Percentiles rank a stretch among this genome's conserved stretches.
Conservation (phyloP, 345 rosid genomes). For the Firmiana major region DNA sequence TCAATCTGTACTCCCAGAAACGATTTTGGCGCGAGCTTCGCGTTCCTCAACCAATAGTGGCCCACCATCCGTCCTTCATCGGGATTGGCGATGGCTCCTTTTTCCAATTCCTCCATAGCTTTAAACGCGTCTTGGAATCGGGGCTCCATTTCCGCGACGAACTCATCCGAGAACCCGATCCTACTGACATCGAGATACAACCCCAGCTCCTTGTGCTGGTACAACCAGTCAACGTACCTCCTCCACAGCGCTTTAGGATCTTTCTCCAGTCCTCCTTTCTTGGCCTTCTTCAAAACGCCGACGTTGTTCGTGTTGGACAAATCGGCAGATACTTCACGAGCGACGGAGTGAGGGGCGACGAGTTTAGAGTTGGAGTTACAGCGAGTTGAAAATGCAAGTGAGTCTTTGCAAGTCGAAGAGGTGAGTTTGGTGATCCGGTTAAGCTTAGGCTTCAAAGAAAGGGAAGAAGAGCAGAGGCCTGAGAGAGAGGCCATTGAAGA, state of each 20-base stretch:
- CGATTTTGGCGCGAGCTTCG: slow-evolving; percentile 62
- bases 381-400: slow-evolving; percentile 38
- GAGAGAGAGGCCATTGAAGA: slow-evolving; percentile 56
- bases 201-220: slow-evolving; percentile 90
- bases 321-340: slow-evolving; percentile 54
- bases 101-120: slow-evolving; percentile 83
- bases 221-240: slow-evolving; percentile 87
- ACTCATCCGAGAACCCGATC: slow-evolving; percentile 80
- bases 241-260: slow-evolving; percentile 65
- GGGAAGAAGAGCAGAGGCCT: slow-evolving; percentile 30
- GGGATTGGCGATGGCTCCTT: slow-evolving; percentile 92
- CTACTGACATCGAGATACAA: slow-evolving; percentile 84
- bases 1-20: slow-evolving; percentile 63
- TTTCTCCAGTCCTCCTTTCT: slow-evolving; percentile 54
- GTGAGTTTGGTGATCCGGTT: slow-evolving; percentile 19
- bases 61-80: slow-evolving; percentile 99
- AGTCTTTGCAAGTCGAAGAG: slow-evolving; percentile 25
- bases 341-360: slow-evolving; percentile 36
- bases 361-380: slow-evolving; percentile 29
- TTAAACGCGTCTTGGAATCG: slow-evolving; percentile 63
- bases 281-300: slow-evolving; percentile 10
- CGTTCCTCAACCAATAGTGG: slow-evolving; percentile 88
- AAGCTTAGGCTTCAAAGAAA: slow-evolving; percentile 24
- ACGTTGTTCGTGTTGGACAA: slow-evolving; percentile 22
- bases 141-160: slow-evolving; percentile 72